Evolutionary conservation across 306 rosid species (phyloP).

Genomic region (Hippophae rhamnoides): DNA sequence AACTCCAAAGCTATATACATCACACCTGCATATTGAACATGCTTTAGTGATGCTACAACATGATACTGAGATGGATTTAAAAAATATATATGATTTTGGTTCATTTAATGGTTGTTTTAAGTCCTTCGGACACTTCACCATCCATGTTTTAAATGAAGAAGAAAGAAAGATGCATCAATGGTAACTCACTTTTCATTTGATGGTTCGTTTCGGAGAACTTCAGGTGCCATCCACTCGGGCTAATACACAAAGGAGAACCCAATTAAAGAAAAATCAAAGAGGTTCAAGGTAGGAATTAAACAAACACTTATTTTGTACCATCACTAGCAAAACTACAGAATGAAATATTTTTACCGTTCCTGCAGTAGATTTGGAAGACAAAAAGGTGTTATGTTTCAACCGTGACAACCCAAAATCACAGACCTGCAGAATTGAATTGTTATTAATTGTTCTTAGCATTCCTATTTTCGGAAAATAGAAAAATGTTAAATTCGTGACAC

Average conservation of each 20-base stretch:
- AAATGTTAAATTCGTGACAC: no score
- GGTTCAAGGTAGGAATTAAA: slow-evolving; percentile 6
- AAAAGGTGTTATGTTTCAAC: slow-evolving; percentile 91
- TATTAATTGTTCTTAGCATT: no score
- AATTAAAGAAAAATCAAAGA: slow-evolving; percentile 19
- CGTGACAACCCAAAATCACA: slow-evolving; percentile 95
- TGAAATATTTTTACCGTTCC: slow-evolving; percentile 77
- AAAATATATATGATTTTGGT: no score
- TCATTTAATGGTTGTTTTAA: no score
- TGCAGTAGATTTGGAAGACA: slow-evolving; percentile 97
- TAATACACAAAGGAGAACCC: slow-evolving; percentile 25
- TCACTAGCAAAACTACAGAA: slow-evolving; percentile 13
- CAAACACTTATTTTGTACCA: slow-evolving; percentile 5
- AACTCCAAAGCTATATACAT: slow-evolving; percentile 95
- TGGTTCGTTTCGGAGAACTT: slow-evolving; percentile 96
- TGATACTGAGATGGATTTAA: no score
- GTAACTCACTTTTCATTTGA: slow-evolving; percentile 88
- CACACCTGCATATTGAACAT: slow-evolving; percentile 61
- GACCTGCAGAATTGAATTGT: slow-evolving; percentile 40
- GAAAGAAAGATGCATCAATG: not conserved
- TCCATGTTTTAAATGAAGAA: not conserved
- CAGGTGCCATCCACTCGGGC: slow-evolving; percentile 99
- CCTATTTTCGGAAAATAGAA: no score
- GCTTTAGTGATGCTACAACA: no score
- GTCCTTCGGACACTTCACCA: not conserved